Evolutionary conservation across 306 rosid genomes (phyloP).

Genomic region (Cucurbita argyrosperma): DNA sequence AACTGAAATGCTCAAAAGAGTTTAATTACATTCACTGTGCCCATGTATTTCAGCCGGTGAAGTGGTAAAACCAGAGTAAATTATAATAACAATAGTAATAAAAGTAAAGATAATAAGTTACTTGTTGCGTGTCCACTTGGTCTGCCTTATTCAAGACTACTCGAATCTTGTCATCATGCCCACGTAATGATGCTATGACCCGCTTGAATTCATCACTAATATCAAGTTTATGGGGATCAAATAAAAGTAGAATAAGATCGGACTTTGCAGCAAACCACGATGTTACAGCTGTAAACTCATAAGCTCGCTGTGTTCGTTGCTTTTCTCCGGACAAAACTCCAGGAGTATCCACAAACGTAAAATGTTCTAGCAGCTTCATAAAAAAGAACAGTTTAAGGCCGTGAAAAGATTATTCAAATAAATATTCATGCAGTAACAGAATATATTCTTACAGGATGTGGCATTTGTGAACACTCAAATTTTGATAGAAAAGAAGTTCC

Average conservation of each 20-base stretch:
- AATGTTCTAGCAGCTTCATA: slow-evolving; percentile 59
- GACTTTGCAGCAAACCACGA: slow-evolving; percentile 99
- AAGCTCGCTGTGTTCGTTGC: slow-evolving; percentile 80
- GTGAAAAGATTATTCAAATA: background rate
- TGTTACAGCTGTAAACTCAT: slow-evolving; percentile 82
- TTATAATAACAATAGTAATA: background rate
- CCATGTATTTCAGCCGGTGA: background rate
- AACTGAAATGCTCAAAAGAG: slow-evolving; percentile 27
- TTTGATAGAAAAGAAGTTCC: slow-evolving; percentile 88
- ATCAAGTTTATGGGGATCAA: slow-evolving; percentile 98
- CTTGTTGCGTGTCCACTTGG: slow-evolving; percentile 94
- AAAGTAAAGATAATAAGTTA: slow-evolving; percentile 8
- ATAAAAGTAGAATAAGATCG: slow-evolving; percentile 75
- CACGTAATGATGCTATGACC: slow-evolving; percentile 69
- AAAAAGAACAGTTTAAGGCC: slow-evolving; percentile 8
- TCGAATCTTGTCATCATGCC: slow-evolving; percentile 86
- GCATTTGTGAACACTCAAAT: slow-evolving; percentile 95
- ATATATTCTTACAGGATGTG: slow-evolving; percentile 58
- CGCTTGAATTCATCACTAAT: slow-evolving; percentile 93
- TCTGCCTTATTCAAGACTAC: slow-evolving; percentile 91
- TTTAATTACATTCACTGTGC: background rate
- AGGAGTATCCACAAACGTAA: slow-evolving; percentile 90
- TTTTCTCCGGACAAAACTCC: slow-evolving; percentile 98
- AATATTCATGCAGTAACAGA: background rate
- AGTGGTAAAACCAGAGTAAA: background rate